Conservation (phyloP, 2,329 filamentous ascomycete genomes). For the Fusarium albidum region DNA sequence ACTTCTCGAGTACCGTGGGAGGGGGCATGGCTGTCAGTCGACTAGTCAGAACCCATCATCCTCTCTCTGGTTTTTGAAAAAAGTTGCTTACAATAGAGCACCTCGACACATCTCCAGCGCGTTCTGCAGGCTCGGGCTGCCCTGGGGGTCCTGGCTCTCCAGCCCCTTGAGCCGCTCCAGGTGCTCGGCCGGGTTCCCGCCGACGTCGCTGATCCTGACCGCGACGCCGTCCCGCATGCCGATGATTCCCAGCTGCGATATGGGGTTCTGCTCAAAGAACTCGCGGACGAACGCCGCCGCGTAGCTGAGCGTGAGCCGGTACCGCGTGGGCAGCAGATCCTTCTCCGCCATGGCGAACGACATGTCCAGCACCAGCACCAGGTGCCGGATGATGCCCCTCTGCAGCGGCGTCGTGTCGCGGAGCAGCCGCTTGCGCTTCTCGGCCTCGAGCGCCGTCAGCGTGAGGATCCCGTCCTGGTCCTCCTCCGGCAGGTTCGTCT, state of each 20-base stretch:
- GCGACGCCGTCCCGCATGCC: conserved; percentile 94
- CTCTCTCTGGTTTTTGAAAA: no score
- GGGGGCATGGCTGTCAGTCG: conserved; percentile 77
- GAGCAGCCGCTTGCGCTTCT: conserved; percentile 81
- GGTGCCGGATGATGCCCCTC: conserved; percentile 95
- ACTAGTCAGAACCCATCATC: no score
- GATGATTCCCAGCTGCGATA: conserved; percentile 91
- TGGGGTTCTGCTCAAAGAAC: conserved; percentile 98
- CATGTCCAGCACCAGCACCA: conserved; percentile 90
- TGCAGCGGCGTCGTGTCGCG: conserved; percentile 96
- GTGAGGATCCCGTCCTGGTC: conserved; percentile 81
- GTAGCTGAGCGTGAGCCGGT: conserved; percentile 82
- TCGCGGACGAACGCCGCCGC: conserved; percentile 89
- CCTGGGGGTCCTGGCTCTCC: conserved; percentile 72
- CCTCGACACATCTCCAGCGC: conserved; percentile 95
- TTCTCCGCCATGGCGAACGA: conserved; percentile 95
- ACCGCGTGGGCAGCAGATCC: conserved; percentile 88
- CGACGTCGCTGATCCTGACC: conserved; percentile 85
- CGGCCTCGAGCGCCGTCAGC: conserved; percentile 80
- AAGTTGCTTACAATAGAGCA: conserved; percentile 72
- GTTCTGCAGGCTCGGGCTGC: conserved; percentile 87
- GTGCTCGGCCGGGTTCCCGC: conserved; percentile 90
- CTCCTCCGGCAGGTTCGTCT: conserved; percentile 73
- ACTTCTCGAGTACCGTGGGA: conserved; percentile 94
- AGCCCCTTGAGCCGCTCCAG: conserved; percentile 77